Evolutionary conservation across 2,329 filamentous ascomycete species (phyloP).

Genomic region (Alternaria sp.): DNA sequence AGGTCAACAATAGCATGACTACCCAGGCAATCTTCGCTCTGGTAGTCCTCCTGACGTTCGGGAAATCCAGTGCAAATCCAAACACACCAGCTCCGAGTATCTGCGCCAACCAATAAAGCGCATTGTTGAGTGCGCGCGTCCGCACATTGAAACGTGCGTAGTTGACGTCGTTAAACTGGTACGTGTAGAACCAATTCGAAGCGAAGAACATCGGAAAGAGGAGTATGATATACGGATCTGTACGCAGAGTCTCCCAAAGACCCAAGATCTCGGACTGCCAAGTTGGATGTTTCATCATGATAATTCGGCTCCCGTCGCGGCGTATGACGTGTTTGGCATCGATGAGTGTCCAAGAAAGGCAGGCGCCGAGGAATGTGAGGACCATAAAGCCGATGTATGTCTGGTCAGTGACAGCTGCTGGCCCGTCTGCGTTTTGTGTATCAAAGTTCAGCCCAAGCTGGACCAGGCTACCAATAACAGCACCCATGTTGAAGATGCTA

Average conservation of each 20-base stretch:
- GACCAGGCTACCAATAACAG: conserved; percentile 78
- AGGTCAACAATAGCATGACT: conserved; percentile 70
- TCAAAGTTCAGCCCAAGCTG: conserved; percentile 72
- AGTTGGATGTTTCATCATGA: conserved; percentile 85
- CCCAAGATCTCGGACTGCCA: conserved; percentile 79
- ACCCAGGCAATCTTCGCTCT: conserved; percentile 68
- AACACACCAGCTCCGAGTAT: conserved; percentile 75
- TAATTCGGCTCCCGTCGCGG: conserved; percentile 74
- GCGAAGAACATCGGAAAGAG: conserved; percentile 81
- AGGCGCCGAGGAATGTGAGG: conserved; percentile 74
- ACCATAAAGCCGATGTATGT: conserved; percentile 84
- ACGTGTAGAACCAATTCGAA: conserved; percentile 79
- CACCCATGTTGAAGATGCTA: conserved; percentile 83
- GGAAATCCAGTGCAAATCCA: conserved; percentile 69
- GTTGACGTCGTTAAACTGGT: conserved; percentile 77
- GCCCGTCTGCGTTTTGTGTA: conserved; percentile 45
- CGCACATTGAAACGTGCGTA: conserved; percentile 71
- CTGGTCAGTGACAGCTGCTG: conserved; percentile 66
- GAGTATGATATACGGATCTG: conserved; percentile 72
- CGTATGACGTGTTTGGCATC: conserved; percentile 74
- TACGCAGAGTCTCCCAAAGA: conserved; percentile 71
- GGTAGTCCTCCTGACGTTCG: conserved; percentile 62
- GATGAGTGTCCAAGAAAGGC: conserved; percentile 70
- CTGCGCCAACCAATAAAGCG: conserved; percentile 77
- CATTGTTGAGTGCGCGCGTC: conserved; percentile 73